Percentiles rank a stretch among this genome's conserved stretches.
Conservation (phyloP, 192 early-diverging fungal species). For the Phycomyces nitens region DNA sequence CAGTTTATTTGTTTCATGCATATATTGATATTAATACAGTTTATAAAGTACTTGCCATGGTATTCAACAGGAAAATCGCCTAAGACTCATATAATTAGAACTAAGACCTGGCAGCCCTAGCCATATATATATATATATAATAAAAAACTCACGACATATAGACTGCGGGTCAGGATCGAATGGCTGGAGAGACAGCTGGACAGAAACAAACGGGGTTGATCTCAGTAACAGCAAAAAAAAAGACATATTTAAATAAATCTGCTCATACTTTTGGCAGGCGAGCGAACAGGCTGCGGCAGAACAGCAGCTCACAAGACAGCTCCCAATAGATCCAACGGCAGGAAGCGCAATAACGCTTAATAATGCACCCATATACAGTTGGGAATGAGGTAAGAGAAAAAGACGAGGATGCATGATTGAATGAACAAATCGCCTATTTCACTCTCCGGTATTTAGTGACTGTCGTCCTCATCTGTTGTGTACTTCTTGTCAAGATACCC, state of each 20-base stretch:
- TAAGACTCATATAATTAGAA: constrained; percentile 3
- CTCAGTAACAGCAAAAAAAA: not conserved
- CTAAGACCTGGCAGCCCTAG: not conserved
- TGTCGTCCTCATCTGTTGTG: not conserved
- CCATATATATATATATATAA: no score
- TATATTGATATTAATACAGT: not conserved
- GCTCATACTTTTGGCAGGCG: constrained; percentile 40
- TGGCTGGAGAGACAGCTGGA: constrained; percentile 56
- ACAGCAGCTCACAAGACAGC: constrained; percentile 47
- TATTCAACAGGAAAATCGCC: constrained; percentile 42
- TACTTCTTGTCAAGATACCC: no score
- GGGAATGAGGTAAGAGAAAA: not conserved
- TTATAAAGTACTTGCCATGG: constrained; percentile 30
- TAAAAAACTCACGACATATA: constrained; percentile 45
- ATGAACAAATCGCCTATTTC: not conserved
- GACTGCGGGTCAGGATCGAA: constrained; percentile 52
- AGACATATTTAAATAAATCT: not conserved
- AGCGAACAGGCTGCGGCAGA: constrained; percentile 58
- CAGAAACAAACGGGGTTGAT: not conserved
- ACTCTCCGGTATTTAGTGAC: not conserved
- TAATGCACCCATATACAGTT: constrained; percentile 44
- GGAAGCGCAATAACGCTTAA: constrained; percentile 51
- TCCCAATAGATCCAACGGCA: constrained; percentile 39
- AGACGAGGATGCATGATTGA: not conserved
- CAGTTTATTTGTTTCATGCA: not conserved